phyloP scores from a whole-genome alignment of 345 rosid genomes.

The Stellera chamaejasme region DNA sequence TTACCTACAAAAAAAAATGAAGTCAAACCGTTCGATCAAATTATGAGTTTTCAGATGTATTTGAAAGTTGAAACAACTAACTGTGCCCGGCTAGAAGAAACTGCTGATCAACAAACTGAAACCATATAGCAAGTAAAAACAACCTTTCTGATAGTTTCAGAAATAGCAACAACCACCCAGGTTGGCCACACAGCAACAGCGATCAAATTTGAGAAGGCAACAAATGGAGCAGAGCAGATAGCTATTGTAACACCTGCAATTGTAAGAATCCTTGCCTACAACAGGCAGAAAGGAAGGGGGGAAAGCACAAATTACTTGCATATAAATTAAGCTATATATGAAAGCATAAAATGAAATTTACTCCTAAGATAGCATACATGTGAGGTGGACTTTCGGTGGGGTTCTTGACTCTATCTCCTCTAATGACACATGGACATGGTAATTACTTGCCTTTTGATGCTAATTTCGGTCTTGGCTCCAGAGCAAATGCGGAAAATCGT shows the following conservation, averaged over 20 bases:
- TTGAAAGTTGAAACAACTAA: not conserved
- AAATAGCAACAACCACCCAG: conserved; percentile 68
- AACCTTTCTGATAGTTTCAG: conserved; percentile 92
- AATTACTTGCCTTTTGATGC: no score
- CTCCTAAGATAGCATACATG: not conserved
- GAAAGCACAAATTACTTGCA: no score
- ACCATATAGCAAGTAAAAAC: no score
- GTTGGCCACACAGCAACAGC: conserved; percentile 85
- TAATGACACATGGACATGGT: no score
- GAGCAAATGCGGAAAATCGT: no score
- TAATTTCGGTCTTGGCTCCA: no score
- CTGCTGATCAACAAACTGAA: no score
- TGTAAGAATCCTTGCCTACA: conserved; percentile 80
- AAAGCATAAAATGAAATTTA: no score
- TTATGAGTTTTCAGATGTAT: not conserved
- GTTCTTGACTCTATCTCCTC: not conserved
- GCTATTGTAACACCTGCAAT: conserved; percentile 70
- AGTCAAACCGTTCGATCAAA: not conserved
- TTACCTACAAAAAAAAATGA: conserved; percentile 41
- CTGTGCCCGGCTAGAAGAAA: not conserved
- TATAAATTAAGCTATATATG: no score
- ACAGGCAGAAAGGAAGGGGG: conserved; percentile 6
- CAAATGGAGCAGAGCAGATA: conserved; percentile 71
- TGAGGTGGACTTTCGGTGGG: not conserved
- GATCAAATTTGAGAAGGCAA: conserved; percentile 61